These are phyloP conservation scores for Epichloe gansuensis DNA, from an alignment of 2,329 filamentous ascomycete genomes.

Conservation along the genomic window DNA sequence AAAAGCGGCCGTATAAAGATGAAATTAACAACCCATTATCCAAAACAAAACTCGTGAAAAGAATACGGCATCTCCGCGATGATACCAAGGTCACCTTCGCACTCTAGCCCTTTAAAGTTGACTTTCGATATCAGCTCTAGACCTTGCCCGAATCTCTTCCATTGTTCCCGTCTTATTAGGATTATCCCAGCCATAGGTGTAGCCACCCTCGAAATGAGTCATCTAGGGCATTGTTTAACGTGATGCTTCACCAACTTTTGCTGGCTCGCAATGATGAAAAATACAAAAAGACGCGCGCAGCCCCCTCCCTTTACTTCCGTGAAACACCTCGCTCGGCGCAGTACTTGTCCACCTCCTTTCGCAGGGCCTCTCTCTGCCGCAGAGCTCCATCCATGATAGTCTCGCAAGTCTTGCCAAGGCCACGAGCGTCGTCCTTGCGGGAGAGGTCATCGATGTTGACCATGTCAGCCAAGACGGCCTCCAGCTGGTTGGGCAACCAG, in stretches of 20 bases:
- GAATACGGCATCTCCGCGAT: no score
- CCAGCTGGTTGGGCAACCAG: constrained; percentile 72
- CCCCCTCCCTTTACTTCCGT: constrained; percentile 1
- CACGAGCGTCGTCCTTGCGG: constrained; percentile 23
- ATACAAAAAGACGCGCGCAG: neutral
- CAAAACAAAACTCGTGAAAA: no score
- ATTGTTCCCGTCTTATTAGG: no score
- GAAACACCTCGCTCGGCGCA: constrained; percentile 47
- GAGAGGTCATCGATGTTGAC: constrained; percentile 38
- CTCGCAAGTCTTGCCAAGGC: constrained; percentile 33
- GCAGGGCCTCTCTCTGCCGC: constrained; percentile 51
- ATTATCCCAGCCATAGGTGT: no score
- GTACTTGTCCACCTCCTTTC: constrained; percentile 66
- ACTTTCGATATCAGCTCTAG: no score
- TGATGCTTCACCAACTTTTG: neutral
- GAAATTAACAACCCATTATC: no score
- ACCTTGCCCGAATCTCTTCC: no score
- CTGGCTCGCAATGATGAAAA: neutral
- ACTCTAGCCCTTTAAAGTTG: no score
- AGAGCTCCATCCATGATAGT: constrained; percentile 57
- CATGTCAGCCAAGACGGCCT: constrained; percentile 64
- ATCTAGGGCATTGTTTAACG: no score
- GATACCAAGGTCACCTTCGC: no score
- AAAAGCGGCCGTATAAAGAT: no score
- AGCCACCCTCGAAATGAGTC: no score